Percentiles rank a stretch among this genome's conserved stretches.
phyloP scores from a whole-genome alignment of 129 eudicot genomes.

The Tanacetum coccineum region DNA sequence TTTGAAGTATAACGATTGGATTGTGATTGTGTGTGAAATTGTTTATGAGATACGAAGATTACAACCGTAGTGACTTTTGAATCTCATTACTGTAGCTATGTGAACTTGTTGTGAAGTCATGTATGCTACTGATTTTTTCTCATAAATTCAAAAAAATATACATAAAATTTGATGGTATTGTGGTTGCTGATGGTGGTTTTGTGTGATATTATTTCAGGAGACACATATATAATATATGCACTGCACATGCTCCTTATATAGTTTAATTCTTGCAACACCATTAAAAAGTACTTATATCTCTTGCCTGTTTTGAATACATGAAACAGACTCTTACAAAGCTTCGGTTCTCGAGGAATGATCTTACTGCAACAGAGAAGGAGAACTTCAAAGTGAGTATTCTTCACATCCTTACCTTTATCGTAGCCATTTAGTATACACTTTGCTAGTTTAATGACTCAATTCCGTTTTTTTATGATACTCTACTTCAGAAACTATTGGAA shows the following conservation, averaged over 20 bases:
- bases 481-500: constrained; percentile 60
- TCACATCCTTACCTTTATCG: neutral
- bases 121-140: too few species aligned
- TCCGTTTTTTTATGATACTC: constrained; percentile 10
- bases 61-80: too few species aligned
- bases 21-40: too few species aligned
- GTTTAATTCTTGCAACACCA: neutral
- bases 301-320: constrained; percentile 6
- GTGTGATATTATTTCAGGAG: too few species aligned
- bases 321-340: constrained; percentile 89
- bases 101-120: too few species aligned
- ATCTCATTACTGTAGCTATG: too few species aligned
- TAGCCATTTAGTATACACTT: constrained; percentile 6
- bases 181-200: too few species aligned
- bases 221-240: neutral
- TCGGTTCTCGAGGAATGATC: constrained; percentile 73
- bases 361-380: constrained; percentile 68
- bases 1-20: too few species aligned
- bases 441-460: neutral
- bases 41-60: too few species aligned
- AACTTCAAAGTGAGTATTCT: constrained; percentile 49
- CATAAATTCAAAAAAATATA: too few species aligned
- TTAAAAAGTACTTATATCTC: constrained; percentile 10
- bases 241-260: constrained; percentile 1
- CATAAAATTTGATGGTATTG: too few species aligned